phyloP scores from a whole-genome alignment of 306 rosid genomes.

The Ormosia semicastrata region DNA sequence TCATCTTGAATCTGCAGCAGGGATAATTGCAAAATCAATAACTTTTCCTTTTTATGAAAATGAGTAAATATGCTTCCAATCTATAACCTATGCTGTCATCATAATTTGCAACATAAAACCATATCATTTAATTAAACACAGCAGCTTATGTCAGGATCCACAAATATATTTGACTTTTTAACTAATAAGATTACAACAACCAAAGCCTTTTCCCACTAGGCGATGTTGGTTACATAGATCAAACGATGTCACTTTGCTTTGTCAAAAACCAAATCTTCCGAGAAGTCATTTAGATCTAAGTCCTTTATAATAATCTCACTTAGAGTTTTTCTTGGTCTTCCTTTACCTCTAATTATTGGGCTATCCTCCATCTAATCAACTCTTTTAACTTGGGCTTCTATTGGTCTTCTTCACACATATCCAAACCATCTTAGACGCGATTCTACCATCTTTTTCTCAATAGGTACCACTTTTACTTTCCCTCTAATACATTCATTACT shows the following conservation, averaged over 20 bases:
- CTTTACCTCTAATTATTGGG: not conserved
- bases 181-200: not conserved
- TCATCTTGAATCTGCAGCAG: constrained; percentile 70
- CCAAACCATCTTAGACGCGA: not conserved
- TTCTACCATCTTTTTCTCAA: not conserved
- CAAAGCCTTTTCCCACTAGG: not conserved
- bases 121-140: not conserved
- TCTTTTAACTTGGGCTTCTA: not conserved
- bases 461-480: too few relatives aligned
- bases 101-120: not conserved
- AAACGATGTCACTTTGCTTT: too few relatives aligned
- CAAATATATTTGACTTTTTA: not conserved
- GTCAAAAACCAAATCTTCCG: too few relatives aligned
- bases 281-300: not conserved
- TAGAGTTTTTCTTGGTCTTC: not conserved
- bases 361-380: not conserved
- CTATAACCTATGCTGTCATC: constrained; percentile 15
- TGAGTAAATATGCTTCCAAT: not conserved
- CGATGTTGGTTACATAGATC: not conserved
- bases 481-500: too few relatives aligned
- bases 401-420: not conserved
- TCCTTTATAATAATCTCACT: too few relatives aligned
- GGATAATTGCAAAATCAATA: constrained; percentile 10
- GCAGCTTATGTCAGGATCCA: constrained; percentile 4
- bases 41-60: constrained; percentile 10